Conservation (phyloP, 768 basidiomycete species). For the Lactarius akahatsu region DNA sequence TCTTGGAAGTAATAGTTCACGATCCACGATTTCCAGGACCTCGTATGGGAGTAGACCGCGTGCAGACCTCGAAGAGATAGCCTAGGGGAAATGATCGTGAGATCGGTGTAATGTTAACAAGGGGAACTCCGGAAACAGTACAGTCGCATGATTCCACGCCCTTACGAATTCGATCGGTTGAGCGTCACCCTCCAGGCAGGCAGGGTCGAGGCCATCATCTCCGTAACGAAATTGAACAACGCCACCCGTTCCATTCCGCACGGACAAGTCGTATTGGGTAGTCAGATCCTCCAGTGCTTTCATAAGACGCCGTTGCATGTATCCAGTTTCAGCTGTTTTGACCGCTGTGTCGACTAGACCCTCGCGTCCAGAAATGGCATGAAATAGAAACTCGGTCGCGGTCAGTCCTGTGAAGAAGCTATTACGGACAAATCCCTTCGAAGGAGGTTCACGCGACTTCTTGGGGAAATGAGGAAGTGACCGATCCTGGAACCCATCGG, state of each 20-base stretch:
- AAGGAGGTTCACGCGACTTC: conserved; percentile 92
- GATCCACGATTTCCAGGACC: conserved; percentile 69
- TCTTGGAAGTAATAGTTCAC: conserved; percentile 53
- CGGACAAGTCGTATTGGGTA: conserved; percentile 93
- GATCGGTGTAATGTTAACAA: neutral
- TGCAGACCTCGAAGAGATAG: conserved; percentile 57
- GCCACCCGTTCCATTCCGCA: conserved; percentile 91
- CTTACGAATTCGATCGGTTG: conserved; percentile 89
- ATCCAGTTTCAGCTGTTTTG: conserved; percentile 99
- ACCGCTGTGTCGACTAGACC: conserved; percentile 99
- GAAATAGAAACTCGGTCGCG: conserved; percentile 97
- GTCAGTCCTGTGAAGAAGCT: conserved; percentile 91
- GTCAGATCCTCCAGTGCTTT: conserved; percentile 97
- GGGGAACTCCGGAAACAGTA: conserved; percentile 36
- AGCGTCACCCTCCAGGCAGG: conserved; percentile 92
- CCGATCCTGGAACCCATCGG: conserved; percentile 98
- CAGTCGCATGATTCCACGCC: conserved; percentile 82
- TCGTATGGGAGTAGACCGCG: conserved; percentile 83
- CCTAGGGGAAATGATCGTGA: conserved; percentile 42
- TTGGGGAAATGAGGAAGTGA: conserved; percentile 99
- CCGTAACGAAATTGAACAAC: conserved; percentile 97
- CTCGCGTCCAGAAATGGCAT: conserved; percentile 98
- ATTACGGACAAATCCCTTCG: conserved; percentile 97
- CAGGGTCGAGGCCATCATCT: conserved; percentile 96
- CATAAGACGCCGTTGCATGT: conserved; percentile 99